Percentiles rank a stretch among this genome's conserved stretches.
Evolutionary conservation across 208 protist genomes (phyloP).

Genomic region (Naegleria fowleri): DNA sequence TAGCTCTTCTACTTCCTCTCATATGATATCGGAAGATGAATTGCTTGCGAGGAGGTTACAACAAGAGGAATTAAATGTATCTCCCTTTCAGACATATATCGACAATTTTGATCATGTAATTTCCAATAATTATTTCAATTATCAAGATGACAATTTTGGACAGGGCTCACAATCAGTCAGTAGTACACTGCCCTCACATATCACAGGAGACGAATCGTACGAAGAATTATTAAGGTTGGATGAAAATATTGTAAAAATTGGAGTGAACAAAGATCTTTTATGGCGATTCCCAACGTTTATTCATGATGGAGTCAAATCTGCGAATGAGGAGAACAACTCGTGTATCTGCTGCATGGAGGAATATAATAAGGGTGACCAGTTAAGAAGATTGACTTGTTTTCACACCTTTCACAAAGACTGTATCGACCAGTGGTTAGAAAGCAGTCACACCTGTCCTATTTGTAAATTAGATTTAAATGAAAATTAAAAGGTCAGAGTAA

Average conservation of each 20-base stretch:
- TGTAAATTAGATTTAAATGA: conserved; percentile 44
- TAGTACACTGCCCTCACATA: not conserved
- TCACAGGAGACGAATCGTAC: not conserved
- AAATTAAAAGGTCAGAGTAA: not conserved
- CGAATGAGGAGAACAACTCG: not conserved
- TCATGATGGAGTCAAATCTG: not conserved
- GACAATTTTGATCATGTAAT: not conserved
- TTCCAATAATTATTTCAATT: not conserved
- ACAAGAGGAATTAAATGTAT: not conserved
- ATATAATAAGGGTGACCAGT: conserved; percentile 46
- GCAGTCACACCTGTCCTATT: conserved; percentile 43
- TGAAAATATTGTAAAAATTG: not conserved
- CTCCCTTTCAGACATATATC: not conserved
- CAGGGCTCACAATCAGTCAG: not conserved
- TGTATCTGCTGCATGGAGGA: conserved; percentile 50
- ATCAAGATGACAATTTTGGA: not conserved
- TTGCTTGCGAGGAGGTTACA: not conserved
- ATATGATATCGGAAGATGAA: not conserved
- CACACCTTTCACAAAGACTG: conserved; percentile 48
- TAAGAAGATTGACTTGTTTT: conserved; percentile 48
- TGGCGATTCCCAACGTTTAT: not conserved
- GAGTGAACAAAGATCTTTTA: not conserved
- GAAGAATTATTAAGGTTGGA: not conserved
- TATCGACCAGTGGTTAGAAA: conserved; percentile 48
- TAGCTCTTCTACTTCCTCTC: not conserved